Base-by-base conservation (phyloP, 2,329 filamentous ascomycete species). In the Anisogramma anomala region DNA sequence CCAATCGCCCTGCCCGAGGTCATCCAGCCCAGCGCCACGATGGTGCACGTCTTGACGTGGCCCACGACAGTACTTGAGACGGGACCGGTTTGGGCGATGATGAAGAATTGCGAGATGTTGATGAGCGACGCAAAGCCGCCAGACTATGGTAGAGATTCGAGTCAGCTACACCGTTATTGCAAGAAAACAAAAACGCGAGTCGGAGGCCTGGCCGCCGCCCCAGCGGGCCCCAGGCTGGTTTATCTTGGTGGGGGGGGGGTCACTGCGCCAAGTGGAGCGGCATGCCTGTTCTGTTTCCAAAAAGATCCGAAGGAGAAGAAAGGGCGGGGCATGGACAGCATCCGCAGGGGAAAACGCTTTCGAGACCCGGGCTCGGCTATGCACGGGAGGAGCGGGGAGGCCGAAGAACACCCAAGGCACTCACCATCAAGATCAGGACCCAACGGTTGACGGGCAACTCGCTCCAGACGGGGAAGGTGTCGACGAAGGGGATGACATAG, bases 61-160 rank as follows among this genome's bases (percentile, higher is more conserved):
- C 76, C 77, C 13, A 81, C 74, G 1, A 82, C 74, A 0, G 77
- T 79, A 50, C 74, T 79, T 6, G 74, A 75, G 3, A 81, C 75
- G 0, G 77, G 72, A 0, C 77, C 76, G 0, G 71, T 73, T 54
- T 75, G 69, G 3, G 71, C 74, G 32, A 77, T 68, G 46, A 79
- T 76, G 55, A 76, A 79, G 48, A 77, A 76, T 53, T 73, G 72
- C 10, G 70, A 75, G 53, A 79, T 68, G 55, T 82, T 82, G 59
- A 82, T 79, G 41, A 80, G 59, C 27, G 71, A 71, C 8, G 79
- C 79, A 48, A 79, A 74, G 6, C 71, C 46, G 14, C 77, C 78
- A 42, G 75, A 80, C 73, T 79, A 41, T 6, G 36, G 19, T n/a
- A 7, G 10, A 13, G 6, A 28, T 3, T 18, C 34, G 39, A 45